Evolutionary conservation across 1,139 yeast species (phyloP), one percentile per base, ranked within the genome.

Genomic region (Yamadazyma mexicana): DNA sequence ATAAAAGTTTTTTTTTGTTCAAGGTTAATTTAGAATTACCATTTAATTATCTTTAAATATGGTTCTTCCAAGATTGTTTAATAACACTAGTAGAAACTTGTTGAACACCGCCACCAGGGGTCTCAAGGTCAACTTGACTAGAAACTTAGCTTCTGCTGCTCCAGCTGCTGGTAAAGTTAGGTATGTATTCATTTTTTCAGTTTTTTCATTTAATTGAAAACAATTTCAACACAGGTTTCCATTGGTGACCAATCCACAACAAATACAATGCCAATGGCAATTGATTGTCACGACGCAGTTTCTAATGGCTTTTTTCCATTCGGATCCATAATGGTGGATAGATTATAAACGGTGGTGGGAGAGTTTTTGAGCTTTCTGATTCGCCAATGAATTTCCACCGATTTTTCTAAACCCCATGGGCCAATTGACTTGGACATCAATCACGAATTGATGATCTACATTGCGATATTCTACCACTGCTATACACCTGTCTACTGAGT

Each of bases 41-140:
- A 39, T 40, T 39, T 33, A 34, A 31, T 23, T 31, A 35, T 34
- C 9, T 27, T 34, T 34, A 20, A 42, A 31, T 35, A 81, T 81
- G 87, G 86, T 79, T 74, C 76, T 83, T 72, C 92, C 96, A 73
- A 88, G 95, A 83, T 83, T 88, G 75, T 83, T 86, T 75, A 85
- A 89, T 77, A 78, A 88, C 69, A 48, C 52, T 43, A 81, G 95
- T 62, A 89, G 91, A 77, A 79, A 86, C 69, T 95, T 96, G 64
- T 80, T 84, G 73, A 81, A 82, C 72, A 92, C 92, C 62, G 94
- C 92, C 62, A 85, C 82, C 79, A 87, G 89, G 67, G 41, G 50
- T 37, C 40, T 77, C 64, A 73, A 79, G 69, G 45, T 76, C 62
- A 73, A 81, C 70, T 80, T 83, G 70, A 69, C 74, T 72, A 87